Conservation (phyloP, 306 rosid species). For the Malus asiatica region DNA sequence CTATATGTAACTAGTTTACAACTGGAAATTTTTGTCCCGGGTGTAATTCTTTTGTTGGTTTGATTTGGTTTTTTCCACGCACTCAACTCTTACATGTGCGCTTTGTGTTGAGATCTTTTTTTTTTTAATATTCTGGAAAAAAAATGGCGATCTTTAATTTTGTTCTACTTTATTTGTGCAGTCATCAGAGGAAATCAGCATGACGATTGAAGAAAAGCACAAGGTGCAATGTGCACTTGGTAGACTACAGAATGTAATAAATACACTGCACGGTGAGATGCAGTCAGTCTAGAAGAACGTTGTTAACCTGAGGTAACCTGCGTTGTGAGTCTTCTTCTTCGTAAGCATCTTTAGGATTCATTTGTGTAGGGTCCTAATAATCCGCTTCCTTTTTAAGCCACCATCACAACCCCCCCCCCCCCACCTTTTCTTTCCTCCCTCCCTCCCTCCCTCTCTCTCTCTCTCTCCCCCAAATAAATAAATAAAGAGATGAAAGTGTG, state of each 20-base stretch:
- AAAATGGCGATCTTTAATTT: too few species aligned
- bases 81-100: too few species aligned
- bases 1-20: too few species aligned
- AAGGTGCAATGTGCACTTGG: constrained; percentile 30
- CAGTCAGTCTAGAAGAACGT: constrained; percentile 9
- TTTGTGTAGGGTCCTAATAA: not conserved
- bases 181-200: constrained; percentile 32
- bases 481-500: too few species aligned
- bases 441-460: too few species aligned
- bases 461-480: too few species aligned
- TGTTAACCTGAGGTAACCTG: not conserved
- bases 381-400: not conserved
- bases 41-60: too few species aligned
- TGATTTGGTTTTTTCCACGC: too few species aligned
- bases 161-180: constrained; percentile 24
- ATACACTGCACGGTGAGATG: constrained; percentile 1
- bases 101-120: not conserved
- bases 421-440: too few species aligned
- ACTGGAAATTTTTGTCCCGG: too few species aligned
- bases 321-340: constrained; percentile 18
- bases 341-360: not conserved
- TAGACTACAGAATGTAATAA: constrained; percentile 25
- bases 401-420: too few species aligned
- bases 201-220: constrained; percentile 51
- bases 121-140: too few species aligned